These are phyloP conservation scores for Cladorrhinum samala DNA, from an alignment of 495 filamentous ascomycete genomes.

Conservation along the genomic window DNA sequence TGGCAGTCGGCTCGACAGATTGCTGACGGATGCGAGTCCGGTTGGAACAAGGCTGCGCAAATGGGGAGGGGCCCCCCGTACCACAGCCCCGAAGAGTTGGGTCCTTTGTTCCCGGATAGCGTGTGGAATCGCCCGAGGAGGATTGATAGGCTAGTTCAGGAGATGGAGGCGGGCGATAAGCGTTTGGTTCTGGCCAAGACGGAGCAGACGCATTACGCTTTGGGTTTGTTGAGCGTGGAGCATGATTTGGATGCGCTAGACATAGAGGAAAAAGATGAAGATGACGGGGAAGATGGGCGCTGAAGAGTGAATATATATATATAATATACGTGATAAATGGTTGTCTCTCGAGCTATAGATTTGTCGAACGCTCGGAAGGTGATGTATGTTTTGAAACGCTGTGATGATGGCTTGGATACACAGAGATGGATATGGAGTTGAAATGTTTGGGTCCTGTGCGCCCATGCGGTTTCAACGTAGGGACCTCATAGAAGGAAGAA, in stretches of 20 bases:
- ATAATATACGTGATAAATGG: conserved; percentile 1
- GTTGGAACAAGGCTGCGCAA: conserved; percentile 68
- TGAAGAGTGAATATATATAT: neutral
- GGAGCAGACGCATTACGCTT: conserved; percentile 48
- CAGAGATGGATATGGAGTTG: too few species aligned
- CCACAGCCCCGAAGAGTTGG: conserved; percentile 39
- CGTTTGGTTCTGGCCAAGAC: conserved; percentile 40
- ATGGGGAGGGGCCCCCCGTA: conserved; percentile 73
- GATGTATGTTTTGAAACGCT: too few species aligned
- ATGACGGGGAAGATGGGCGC: conserved; percentile 13
- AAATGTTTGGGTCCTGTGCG: too few species aligned
- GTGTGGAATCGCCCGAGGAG: conserved; percentile 37
- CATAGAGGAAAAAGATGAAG: conserved; percentile 22
- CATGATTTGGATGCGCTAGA: conserved; percentile 46
- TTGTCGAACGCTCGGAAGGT: too few species aligned
- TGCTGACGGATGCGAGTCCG: conserved; percentile 72
- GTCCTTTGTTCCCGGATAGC: conserved; percentile 25
- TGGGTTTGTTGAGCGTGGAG: conserved; percentile 47
- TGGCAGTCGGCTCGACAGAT: conserved; percentile 80
- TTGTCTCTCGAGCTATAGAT: too few species aligned
- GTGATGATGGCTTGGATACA: too few species aligned
- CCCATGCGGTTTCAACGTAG: too few species aligned
- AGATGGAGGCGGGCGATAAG: conserved; percentile 28
- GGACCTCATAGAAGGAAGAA: too few species aligned
- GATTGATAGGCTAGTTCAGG: conserved; percentile 37